phyloP scores from a whole-genome alignment of 345 rosid genomes.

The Eucalyptus melliodora region DNA sequence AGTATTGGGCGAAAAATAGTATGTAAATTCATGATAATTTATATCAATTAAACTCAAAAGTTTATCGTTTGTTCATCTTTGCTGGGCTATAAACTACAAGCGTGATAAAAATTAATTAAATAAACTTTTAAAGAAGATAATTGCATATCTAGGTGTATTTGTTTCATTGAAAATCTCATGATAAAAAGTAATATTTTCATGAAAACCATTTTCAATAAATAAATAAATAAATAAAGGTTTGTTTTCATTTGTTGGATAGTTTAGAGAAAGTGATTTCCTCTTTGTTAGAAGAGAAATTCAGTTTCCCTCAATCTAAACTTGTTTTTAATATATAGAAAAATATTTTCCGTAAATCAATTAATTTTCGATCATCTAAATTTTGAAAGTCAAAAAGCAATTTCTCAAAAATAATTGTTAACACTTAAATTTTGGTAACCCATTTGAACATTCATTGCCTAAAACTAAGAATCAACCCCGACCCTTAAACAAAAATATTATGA shows the following conservation, averaged over 20 bases:
- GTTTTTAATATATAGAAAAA: not conserved
- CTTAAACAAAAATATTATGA: not conserved
- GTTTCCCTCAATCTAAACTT: too few relatives aligned
- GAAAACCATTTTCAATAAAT: too few relatives aligned
- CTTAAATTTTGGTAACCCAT: too few relatives aligned
- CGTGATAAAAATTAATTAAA: not conserved
- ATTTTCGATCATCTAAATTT: fast-evolving
- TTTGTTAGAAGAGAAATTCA: too few relatives aligned
- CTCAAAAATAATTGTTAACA: not conserved
- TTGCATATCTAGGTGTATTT: not conserved
- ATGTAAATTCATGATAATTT: not conserved
- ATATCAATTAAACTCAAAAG: not conserved
- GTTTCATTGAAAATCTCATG: not conserved
- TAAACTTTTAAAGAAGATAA: not conserved
- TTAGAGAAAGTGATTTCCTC: too few relatives aligned
- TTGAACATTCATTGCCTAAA: too few relatives aligned
- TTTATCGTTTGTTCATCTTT: not conserved
- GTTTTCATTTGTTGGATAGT: not conserved
- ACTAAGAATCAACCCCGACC: too few relatives aligned
- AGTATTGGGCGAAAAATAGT: not conserved
- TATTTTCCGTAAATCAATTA: not conserved
- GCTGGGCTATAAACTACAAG: not conserved
- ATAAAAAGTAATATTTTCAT: too few relatives aligned
- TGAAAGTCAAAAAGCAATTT: too few relatives aligned
- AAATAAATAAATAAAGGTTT: not conserved